These are phyloP conservation scores for Hypoxylon lienhwacheense DNA, from an alignment of 495 filamentous ascomycete species.

Conservation along the genomic window DNA sequence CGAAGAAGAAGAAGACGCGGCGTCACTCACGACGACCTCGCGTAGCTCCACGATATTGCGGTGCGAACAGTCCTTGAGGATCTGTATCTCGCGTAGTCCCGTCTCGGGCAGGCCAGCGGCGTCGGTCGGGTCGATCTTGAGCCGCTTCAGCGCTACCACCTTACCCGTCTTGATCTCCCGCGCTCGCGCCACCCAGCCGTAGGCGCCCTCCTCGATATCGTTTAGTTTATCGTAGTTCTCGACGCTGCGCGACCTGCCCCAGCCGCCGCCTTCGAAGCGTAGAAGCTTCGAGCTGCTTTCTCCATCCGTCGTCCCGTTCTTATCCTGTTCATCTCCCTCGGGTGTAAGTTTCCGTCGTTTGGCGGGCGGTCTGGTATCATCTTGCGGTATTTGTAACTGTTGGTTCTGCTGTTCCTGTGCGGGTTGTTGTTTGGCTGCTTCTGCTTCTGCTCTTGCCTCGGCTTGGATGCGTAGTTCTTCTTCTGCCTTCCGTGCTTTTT, in stretches of 20 bases:
- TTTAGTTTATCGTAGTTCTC: slow-evolving; percentile 91
- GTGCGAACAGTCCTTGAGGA: slow-evolving; percentile 55
- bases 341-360: slow-evolving; percentile 59
- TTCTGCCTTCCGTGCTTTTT: slow-evolving; percentile 75
- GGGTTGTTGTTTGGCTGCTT: slow-evolving; percentile 48
- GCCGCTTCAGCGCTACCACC: slow-evolving; percentile 88
- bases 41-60: slow-evolving; percentile 61
- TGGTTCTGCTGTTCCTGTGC: slow-evolving; percentile 40
- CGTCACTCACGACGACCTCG: slow-evolving; percentile 84
- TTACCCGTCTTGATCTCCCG: slow-evolving; percentile 77
- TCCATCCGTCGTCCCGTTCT: slow-evolving; percentile 16
- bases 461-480: slow-evolving; percentile 45
- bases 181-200: slow-evolving; percentile 91
- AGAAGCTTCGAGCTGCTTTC: slow-evolving; percentile 54
- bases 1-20: no score
- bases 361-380: slow-evolving; percentile 48
- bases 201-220: slow-evolving; percentile 95
- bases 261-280: slow-evolving; percentile 68
- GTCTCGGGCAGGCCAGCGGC: slow-evolving; percentile 88
- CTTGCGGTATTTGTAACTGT: slow-evolving; percentile 21
- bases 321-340: slow-evolving; percentile 40
- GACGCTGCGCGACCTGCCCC: slow-evolving; percentile 77
- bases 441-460: slow-evolving; percentile 34
- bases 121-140: slow-evolving; percentile 84
- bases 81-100: slow-evolving; percentile 80